Percentiles rank a stretch among this genome's conserved stretches.
Evolutionary conservation across 768 basidiomycete species (phyloP).

Genomic region (Mycena alexandri): DNA sequence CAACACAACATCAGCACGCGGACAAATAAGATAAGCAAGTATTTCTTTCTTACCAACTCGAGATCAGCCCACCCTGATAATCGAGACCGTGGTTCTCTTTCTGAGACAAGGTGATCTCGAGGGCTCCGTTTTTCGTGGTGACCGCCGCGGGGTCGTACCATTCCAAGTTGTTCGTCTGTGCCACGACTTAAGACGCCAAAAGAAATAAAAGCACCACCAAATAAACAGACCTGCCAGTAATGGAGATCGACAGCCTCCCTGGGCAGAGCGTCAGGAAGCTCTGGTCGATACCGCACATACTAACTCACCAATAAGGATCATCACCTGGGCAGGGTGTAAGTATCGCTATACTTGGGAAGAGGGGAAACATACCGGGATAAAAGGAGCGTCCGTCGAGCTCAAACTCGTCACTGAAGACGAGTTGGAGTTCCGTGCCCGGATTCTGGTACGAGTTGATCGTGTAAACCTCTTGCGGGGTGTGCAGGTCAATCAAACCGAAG

Average conservation of each 20-base stretch:
- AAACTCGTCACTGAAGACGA: conserved; percentile 94
- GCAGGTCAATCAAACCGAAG: conserved; percentile 78
- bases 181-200: conserved; percentile 3
- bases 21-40: not conserved
- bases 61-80: conserved; percentile 78
- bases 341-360: conserved; percentile 63
- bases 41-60: conserved; percentile 10
- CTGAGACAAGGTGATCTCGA: conserved; percentile 80
- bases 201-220: not conserved
- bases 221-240: conserved; percentile 71
- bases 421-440: conserved; percentile 66
- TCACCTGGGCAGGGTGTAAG: conserved; percentile 49
- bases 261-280: conserved; percentile 76
- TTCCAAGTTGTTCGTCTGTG: conserved; percentile 78
- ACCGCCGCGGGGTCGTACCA: conserved; percentile 91
- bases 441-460: conserved; percentile 66
- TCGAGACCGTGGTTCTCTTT: conserved; percentile 78
- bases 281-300: not conserved
- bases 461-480: conserved; percentile 76
- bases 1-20: not conserved
- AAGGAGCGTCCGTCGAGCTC: conserved; percentile 84
- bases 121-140: conserved; percentile 77
- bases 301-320: conserved; percentile 33
- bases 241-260: conserved; percentile 89
- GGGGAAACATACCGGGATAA: conserved; percentile 68